Base-by-base conservation (phyloP, 768 basidiomycete species). In the Lactarius akahatsu region DNA sequence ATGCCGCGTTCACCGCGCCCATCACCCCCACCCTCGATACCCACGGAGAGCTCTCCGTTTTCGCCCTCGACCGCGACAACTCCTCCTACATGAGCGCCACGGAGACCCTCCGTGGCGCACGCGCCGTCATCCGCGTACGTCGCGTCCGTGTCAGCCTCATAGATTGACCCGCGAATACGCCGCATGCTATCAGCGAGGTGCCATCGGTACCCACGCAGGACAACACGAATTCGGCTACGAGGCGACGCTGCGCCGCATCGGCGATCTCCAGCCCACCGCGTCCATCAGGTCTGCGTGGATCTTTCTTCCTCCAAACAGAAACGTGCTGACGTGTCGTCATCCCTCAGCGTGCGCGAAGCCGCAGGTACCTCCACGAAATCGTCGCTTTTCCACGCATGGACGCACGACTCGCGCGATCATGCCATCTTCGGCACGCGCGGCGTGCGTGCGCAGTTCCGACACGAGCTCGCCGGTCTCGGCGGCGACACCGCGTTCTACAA, bases 171-270 rank as follows among this genome's bases (percentile, higher is more conserved):
- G 52, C 52, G 28, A 67, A 63, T 36, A 30, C 40, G 38, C 57
- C 30, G 34, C 52, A 9, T 45, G 26, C 34, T 6, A 20, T 50
- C 52, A 63, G 66, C 62, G 20, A 54, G 67, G 71, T 58, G 54
- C 56, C 38, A 23, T 63, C 16, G 57, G 38, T 28, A 18, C 59
- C 28, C 41, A 28, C 4, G 52, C 56, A 30, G 86, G 87, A 4
- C 73, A 80, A 66, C 92, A 97, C 72, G 93, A 97, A 73, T 69
- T 95, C 13, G 86, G 88, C 7, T 98, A 96, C 71, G 94, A 98
- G 73, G 87, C 86, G 20, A 86, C 90, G 2, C 76, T 91, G 61
- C 81, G 97, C 56, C 88, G 92, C 64, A 82, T 98, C 26, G 83
- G 87, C 7, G 81, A 82, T 52, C 80, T 98, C 34, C 78, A 82